Conservation (phyloP, 169 alveolate genomes). For the Eimeria acervulina region DNA sequence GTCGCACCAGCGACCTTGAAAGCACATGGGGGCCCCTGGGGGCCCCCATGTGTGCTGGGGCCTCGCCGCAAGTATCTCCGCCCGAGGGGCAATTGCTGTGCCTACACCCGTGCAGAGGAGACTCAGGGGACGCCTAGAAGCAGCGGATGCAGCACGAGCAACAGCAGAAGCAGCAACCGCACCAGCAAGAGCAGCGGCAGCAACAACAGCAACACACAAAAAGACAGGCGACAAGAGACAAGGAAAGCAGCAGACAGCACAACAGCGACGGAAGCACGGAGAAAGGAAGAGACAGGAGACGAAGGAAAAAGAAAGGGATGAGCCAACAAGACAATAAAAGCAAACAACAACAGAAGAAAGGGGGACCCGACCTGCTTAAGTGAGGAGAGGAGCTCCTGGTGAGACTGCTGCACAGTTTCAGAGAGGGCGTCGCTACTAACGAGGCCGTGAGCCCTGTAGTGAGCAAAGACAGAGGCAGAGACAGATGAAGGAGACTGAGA, state of each 20-base stretch:
- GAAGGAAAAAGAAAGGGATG: not conserved
- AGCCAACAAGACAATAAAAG: not conserved
- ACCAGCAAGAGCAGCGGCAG: not conserved
- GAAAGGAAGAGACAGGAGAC: not conserved
- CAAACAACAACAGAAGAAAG: not conserved
- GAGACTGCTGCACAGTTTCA: not conserved
- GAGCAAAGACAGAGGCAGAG: not conserved
- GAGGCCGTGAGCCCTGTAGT: not conserved
- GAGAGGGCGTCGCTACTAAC: not conserved
- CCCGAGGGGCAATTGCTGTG: not conserved
- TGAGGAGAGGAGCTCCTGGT: slow-evolving; percentile 40
- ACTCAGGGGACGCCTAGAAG: not conserved
- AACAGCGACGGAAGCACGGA: not conserved
- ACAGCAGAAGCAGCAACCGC: not conserved
- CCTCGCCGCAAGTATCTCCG: not conserved
- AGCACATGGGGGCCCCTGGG: not conserved
- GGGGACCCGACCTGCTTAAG: not conserved
- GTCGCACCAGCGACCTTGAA: not conserved
- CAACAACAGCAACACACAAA: not conserved
- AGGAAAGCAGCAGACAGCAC: not conserved
- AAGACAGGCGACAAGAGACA: not conserved
- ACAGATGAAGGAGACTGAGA: not conserved
- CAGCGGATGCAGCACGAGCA: not conserved
- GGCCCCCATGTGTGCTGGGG: not conserved
- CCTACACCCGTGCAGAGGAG: not conserved